A percentile compares a stretch with the other conserved stretches of the same genome.
Conservation (phyloP, 2,329 filamentous ascomycete genomes). For the Sclerotinia nivalis region DNA sequence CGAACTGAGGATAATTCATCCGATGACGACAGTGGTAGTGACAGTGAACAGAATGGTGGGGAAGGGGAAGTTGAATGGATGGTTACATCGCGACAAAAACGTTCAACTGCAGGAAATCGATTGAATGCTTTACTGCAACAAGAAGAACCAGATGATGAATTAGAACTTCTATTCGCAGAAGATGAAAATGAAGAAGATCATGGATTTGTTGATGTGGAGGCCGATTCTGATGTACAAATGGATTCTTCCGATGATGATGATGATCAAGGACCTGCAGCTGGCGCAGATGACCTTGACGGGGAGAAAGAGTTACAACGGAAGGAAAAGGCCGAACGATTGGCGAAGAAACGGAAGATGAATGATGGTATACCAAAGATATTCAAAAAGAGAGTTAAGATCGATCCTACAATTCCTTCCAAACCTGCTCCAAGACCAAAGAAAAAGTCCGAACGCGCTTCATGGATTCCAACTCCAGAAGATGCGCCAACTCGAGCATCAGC, state of each 20-base stretch:
- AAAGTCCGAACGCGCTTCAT: constrained; percentile 69
- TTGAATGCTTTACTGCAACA: constrained; percentile 77
- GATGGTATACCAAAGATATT: constrained; percentile 70
- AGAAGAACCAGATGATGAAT: constrained; percentile 61
- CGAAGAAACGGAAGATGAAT: constrained; percentile 80
- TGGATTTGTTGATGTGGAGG: constrained; percentile 68
- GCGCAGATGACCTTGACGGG: constrained; percentile 68
- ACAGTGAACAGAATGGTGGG: constrained; percentile 26
- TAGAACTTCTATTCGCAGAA: constrained; percentile 76
- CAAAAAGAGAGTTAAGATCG: constrained; percentile 75
- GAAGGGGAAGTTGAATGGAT: constrained; percentile 61
- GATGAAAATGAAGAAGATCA: constrained; percentile 60
- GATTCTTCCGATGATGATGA: constrained; percentile 84
- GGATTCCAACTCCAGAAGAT: constrained; percentile 64
- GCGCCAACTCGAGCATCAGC: constrained; percentile 62
- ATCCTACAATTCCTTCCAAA: constrained; percentile 48
- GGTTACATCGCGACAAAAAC: constrained; percentile 70
- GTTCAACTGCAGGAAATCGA: constrained; percentile 81
- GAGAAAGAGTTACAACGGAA: constrained; percentile 83
- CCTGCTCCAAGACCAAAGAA: constrained; percentile 57
- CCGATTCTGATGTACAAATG: constrained; percentile 76
- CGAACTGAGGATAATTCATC: constrained; percentile 30
- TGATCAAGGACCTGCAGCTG: constrained; percentile 66
- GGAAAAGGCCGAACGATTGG: constrained; percentile 66
- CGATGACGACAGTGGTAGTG: constrained; percentile 26